A percentile compares a stretch with the other conserved stretches of the same genome.
Evolutionary conservation across 257 asterid genomes (phyloP).

Genomic region (Nicotiana paniculata): DNA sequence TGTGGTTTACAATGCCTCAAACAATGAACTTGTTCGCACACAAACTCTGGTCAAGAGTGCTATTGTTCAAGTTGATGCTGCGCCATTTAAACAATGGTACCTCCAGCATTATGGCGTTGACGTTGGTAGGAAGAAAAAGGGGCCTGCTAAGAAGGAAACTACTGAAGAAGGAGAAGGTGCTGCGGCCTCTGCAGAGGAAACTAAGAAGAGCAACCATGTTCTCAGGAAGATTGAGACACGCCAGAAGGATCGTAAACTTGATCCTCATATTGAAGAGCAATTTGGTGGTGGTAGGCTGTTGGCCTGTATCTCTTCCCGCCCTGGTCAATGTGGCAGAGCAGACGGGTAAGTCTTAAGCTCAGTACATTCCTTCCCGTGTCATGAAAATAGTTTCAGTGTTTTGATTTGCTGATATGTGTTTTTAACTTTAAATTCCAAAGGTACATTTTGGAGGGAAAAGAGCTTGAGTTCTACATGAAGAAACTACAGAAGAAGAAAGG

Average conservation of each 20-base stretch:
- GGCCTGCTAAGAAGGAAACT: slow-evolving; percentile 22
- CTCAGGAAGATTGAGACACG: slow-evolving; percentile 38
- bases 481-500: slow-evolving; percentile 16
- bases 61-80: slow-evolving; percentile 36
- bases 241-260: slow-evolving; percentile 32
- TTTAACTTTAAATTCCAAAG: slow-evolving; percentile 1
- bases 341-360: slow-evolving; percentile 37
- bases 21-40: slow-evolving; percentile 38
- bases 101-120: slow-evolving; percentile 41
- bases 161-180: slow-evolving; percentile 35
- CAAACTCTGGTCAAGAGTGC: slow-evolving; percentile 40
- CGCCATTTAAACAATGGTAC: slow-evolving; percentile 38
- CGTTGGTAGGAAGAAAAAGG: slow-evolving; percentile 38
- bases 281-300: slow-evolving; percentile 39
- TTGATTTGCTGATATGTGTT: not conserved
- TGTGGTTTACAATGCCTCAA: slow-evolving; percentile 36
- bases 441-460: slow-evolving; percentile 24
- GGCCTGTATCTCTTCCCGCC: slow-evolving; percentile 53
- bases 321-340: slow-evolving; percentile 54
- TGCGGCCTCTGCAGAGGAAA: slow-evolving; percentile 25
- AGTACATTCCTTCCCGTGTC: too few species aligned
- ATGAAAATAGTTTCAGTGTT: not conserved
- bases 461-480: slow-evolving; percentile 13
- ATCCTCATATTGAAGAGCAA: slow-evolving; percentile 49
- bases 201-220: slow-evolving; percentile 46